Evolutionary conservation across 2,329 filamentous ascomycete genomes (phyloP), one percentile per base, ranked within the genome.

Genomic region (Colletotrichum musicola): DNA sequence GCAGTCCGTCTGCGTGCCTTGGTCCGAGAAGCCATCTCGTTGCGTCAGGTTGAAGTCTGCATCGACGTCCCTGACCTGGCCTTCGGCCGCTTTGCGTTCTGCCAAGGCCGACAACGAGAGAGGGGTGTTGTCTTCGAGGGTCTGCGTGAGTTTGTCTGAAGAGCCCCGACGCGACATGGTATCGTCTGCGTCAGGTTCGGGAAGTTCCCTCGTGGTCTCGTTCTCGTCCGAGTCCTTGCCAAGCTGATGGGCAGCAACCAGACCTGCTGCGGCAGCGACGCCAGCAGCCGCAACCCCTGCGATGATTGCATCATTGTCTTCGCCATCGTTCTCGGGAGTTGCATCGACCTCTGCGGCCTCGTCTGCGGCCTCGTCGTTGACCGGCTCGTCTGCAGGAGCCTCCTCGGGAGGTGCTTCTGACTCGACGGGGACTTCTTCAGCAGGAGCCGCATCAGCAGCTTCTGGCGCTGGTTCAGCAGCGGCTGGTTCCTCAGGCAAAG

Each of bases 81-180:
- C 46, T 20, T 14, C 46, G 13, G 6, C n/a, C 5, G 46, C 46
- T 18, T 49, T 49, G 5, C 18, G 46, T 6, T 20, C 18, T 14
- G 10, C n/a, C 46, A 20, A 20, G 35, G 46, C 22, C 22, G 51
- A 30, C 10, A 14, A 25, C n/a, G 35, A 22, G 12, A 42, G 12
- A 16, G 10, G 25, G 13, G 38, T 22, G 38, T 30, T 53, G n/a
- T 44, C 51, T 4, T 53, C 58, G 7, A 70, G 56, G 35, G 70
- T 68, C 42, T 71, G 70, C 7, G 60, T 70, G 38, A 71, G 56
- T 14, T 71, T 71, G 44, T 71, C 68, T 27, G 60, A 70, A 18
- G 68, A 71, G 20, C 49, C 38, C 9, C 60, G 63, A 22, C 38
- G 62, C 30, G 68, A 53, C 22, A 68, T 38, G 7, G 20, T 16